Percentiles rank a stretch among this genome's conserved stretches.
Evolutionary conservation across 73 alveolate genomes (phyloP).

Genomic region (Halteria grandinella): DNA sequence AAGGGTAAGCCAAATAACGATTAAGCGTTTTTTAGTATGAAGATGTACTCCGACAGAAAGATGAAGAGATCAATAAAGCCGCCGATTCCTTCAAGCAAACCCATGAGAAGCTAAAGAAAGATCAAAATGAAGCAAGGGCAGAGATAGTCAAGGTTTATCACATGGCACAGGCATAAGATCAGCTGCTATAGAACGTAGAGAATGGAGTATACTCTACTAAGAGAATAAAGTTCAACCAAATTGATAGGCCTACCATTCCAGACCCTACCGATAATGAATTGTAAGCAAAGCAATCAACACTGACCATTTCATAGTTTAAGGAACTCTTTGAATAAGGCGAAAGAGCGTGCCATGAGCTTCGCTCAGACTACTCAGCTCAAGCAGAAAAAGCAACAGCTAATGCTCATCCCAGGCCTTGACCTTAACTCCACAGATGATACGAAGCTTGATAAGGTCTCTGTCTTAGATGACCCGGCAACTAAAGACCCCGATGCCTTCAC

Average conservation of each 20-base stretch:
- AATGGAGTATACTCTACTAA: slow-evolving; percentile 47
- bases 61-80: slow-evolving; percentile 30
- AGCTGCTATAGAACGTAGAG: slow-evolving; percentile 18
- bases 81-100: slow-evolving; percentile 18
- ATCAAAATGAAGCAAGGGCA: slow-evolving; percentile 36
- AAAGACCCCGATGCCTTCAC: not conserved
- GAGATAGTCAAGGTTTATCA: slow-evolving; percentile 31
- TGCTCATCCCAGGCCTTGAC: too few relatives aligned
- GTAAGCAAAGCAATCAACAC: too few relatives aligned
- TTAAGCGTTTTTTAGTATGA: slow-evolving; percentile 41
- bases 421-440: too few relatives aligned
- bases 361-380: too few relatives aligned
- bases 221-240: slow-evolving; percentile 6
- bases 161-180: slow-evolving; percentile 13
- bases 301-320: too few relatives aligned
- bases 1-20: slow-evolving; percentile 6
- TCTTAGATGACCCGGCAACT: too few relatives aligned
- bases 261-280: too few relatives aligned
- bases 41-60: slow-evolving; percentile 14
- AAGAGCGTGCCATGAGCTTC: too few relatives aligned
- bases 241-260: too few relatives aligned
- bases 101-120: slow-evolving; percentile 44
- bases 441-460: too few relatives aligned
- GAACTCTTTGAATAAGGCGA: too few relatives aligned
- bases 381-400: too few relatives aligned